Evolutionary conservation across 257 asterid species (phyloP), one percentile per base, ranked within the genome.

Genomic region (Petunia secreta): DNA sequence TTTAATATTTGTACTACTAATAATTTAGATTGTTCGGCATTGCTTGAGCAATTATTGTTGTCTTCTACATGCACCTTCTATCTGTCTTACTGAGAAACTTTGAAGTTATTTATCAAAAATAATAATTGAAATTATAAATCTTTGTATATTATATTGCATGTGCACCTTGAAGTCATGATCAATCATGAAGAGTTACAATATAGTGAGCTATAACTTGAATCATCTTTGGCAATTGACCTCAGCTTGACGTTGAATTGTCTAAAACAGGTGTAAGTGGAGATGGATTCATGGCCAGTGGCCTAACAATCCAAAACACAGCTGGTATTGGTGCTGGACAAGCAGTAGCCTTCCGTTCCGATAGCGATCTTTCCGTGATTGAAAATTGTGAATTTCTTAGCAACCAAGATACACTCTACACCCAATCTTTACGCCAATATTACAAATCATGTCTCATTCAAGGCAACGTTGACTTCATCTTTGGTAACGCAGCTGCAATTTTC

Each of bases 381-480:
- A 85, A 85, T 48, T 90, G 92, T 39, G 92, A 89, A 66, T 89
- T 90, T 37, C 6, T 86, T 1, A 91, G 94, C 34, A 87, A 90
- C 34, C 94, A 90, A 79, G 94, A 90, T 86, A 90, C 94, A 0
- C 83, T 90, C 11, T 90, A 90, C 39, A 83, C 90, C 0, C 91
- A 90, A 86, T 82, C 89, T 63, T 79, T 90, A 0, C 91, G 94
- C 1, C 94, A 90, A 25, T 87, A 83, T 84, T 90, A 85, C 87
- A 85, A 87, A 62, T 89, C 94, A 10, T 87, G 91, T 63, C 86
- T 69, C 15, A 59, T 90, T 75, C 87, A 81, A 41, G 94, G 92
- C 44, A 90, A 86, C 3, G 83, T 90, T 1, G 92, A 90, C 80
- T 90, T 90, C 87, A 87, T 90, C 25, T 90, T 90, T 54, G 94